phyloP scores from a whole-genome alignment of 495 filamentous ascomycete genomes.

The Penicillium waksmanii region DNA sequence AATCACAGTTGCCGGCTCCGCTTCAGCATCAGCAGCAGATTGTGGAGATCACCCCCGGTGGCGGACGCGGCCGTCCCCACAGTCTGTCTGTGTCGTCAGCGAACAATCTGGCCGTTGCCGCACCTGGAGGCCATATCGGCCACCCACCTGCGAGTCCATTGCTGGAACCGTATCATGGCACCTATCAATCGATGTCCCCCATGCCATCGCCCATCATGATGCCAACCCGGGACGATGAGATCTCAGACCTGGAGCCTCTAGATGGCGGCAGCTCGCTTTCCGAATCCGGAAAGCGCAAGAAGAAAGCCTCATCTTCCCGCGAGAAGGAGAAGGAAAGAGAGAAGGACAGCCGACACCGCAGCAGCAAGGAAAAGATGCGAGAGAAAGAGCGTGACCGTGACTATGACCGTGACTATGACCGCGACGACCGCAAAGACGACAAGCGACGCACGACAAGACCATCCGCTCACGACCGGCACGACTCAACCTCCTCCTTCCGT shows the following conservation, averaged over 20 bases:
- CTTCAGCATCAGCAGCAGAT: constrained; percentile 42
- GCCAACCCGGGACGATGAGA: constrained; percentile 49
- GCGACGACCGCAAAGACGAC: constrained; percentile 36
- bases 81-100: constrained; percentile 47
- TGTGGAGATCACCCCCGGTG: constrained; percentile 47
- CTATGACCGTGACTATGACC: constrained; percentile 13
- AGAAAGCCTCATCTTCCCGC: constrained; percentile 28
- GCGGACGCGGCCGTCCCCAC: constrained; percentile 35
- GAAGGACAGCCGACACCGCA: constrained; percentile 8
- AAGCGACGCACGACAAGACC: constrained; percentile 34
- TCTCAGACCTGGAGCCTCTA: constrained; percentile 54
- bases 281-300: constrained; percentile 39
- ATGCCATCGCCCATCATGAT: constrained; percentile 79
- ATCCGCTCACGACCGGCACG: constrained; percentile 31
- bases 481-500: constrained; percentile 27
- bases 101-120: constrained; percentile 39
- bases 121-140: constrained; percentile 27
- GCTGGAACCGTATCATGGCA: constrained; percentile 90
- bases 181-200: constrained; percentile 92
- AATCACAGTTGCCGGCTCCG: constrained; percentile 9
- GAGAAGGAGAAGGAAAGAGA: constrained; percentile 27
- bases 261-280: constrained; percentile 36
- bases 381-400: constrained; percentile 25
- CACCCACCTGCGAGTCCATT: constrained; percentile 77
- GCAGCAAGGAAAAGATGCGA: constrained; percentile 30